Percentiles rank a stretch among this genome's conserved stretches.
Conservation (phyloP, 2,329 filamentous ascomycete genomes). For the Talaromyces albobiverticillius region DNA sequence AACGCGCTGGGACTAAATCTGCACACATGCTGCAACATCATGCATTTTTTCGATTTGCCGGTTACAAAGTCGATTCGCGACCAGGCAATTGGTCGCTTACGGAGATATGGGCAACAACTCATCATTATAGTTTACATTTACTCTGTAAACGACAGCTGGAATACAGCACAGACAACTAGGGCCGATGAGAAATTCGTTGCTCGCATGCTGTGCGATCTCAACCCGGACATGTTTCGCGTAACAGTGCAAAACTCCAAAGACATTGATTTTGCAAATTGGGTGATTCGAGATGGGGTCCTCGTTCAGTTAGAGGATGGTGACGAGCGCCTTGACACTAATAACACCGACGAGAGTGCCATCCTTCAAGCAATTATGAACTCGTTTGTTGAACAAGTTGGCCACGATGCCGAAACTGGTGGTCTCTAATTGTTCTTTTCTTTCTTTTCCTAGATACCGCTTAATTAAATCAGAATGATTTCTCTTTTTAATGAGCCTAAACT, state of each 20-base stretch:
- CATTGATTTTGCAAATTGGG: too few relatives aligned
- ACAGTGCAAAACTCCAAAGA: too few relatives aligned
- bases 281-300: too few relatives aligned
- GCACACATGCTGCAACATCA: neutral
- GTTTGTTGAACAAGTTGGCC: too few relatives aligned
- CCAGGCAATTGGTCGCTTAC: constrained; percentile 3
- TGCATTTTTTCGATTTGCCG: constrained; percentile 1
- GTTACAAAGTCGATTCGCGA: neutral
- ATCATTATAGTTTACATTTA: constrained; percentile 5
- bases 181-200: neutral
- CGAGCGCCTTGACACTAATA: too few relatives aligned
- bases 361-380: too few relatives aligned
- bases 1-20: neutral
- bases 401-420: neutral
- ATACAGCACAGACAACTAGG: neutral
- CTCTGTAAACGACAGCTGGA: neutral
- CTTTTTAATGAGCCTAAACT: too few relatives aligned
- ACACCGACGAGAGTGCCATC: too few relatives aligned
- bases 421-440: neutral
- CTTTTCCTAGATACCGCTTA: too few relatives aligned
- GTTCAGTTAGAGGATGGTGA: too few relatives aligned
- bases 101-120: neutral
- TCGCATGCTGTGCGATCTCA: neutral
- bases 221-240: neutral
- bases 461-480: too few relatives aligned